phyloP scores from a whole-genome alignment of 2,329 filamentous ascomycete genomes.

The Ophiocordyceps camponoti-floridani region DNA sequence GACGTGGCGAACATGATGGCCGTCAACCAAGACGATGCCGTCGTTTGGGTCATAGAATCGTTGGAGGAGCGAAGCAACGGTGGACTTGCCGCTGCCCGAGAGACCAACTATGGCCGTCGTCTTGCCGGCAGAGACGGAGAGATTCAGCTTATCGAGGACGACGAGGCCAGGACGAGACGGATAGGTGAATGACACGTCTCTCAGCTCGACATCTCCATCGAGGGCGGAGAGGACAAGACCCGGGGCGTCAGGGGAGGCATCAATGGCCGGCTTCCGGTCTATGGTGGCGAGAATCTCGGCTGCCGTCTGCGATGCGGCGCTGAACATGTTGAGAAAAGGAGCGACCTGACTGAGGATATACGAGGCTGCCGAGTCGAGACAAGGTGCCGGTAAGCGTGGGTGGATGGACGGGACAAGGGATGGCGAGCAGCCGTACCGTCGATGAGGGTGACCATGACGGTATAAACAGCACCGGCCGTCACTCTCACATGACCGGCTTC shows the following conservation, averaged over 20 bases:
- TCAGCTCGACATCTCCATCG: constrained; percentile 15
- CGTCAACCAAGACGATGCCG: constrained; percentile 29
- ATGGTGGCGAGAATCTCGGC: constrained; percentile 40
- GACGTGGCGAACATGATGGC: constrained; percentile 24
- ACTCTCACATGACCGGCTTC: constrained; percentile 14
- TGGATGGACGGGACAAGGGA: not conserved
- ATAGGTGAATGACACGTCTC: constrained; percentile 25
- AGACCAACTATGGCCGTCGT: constrained; percentile 39
- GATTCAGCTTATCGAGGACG: constrained; percentile 24
- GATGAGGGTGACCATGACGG: constrained; percentile 45
- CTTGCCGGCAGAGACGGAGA: constrained; percentile 28
- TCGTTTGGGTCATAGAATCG: constrained; percentile 37
- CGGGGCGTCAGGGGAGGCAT: constrained; percentile 9
- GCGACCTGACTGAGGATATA: constrained; percentile 19
- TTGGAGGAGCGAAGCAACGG: constrained; percentile 33
- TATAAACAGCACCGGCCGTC: constrained; percentile 34
- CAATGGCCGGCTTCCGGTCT: constrained; percentile 27
- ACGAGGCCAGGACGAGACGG: constrained; percentile 21
- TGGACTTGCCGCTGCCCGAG: constrained; percentile 40
- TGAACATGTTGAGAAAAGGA: constrained; percentile 43
- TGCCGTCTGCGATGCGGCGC: constrained; percentile 38
- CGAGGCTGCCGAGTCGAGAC: constrained; percentile 5
- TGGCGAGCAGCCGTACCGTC: constrained; percentile 24
- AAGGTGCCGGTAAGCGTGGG: not conserved
- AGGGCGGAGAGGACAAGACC: not conserved